Base-by-base conservation (phyloP, 441 rosid species). In the Viola pubescens region DNA sequence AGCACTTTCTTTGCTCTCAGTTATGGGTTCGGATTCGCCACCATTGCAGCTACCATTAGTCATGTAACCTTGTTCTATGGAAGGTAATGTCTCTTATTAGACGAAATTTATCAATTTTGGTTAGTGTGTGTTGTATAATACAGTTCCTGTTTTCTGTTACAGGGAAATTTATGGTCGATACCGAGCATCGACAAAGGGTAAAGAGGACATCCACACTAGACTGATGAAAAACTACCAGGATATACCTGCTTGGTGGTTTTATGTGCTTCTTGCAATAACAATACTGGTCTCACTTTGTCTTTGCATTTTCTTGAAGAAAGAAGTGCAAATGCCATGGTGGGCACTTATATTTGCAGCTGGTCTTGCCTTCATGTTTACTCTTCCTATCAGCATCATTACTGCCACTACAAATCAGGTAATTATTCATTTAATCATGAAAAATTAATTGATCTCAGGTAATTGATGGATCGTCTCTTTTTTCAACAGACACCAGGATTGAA, bases 401-500 rank as follows among this genome's bases (percentile, higher is more conserved):
- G 78, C 80, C 49, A 79, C 80, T 11, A 75, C 80, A 6, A 79
- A 79, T 70, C 76, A 73, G 69, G 76, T 79, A 75, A 56, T 26
- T 19, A 10, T 40, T 43, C 2, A 26, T 2, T 38, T 11, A 53
- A 1, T 44, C 52, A 13, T 6, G 1, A 26, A 26, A 26, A 26
- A 26, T 1, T 26, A 26, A 26, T 26, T 26, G 34, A 26, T 26
- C 34, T 26, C 34, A 26, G 34, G 3, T 26, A 26, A 26, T 26
- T 26, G 3, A 26, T 26, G 34, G 34, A 26, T 56, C 7, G 37
- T 54, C 4, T 43, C 1, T 9, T 43, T 12, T 12, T 12, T 48
- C 14, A n/a, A 9, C 73, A 81, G 89, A 73, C 82, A 26, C 81
- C 84, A 2, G 89, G 89, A 14, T 39, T 81, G 44, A 84, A 84